Base-by-base conservation (phyloP, 1,284 basidiomycete genomes). In the Leccinum angustisporum region DNA sequence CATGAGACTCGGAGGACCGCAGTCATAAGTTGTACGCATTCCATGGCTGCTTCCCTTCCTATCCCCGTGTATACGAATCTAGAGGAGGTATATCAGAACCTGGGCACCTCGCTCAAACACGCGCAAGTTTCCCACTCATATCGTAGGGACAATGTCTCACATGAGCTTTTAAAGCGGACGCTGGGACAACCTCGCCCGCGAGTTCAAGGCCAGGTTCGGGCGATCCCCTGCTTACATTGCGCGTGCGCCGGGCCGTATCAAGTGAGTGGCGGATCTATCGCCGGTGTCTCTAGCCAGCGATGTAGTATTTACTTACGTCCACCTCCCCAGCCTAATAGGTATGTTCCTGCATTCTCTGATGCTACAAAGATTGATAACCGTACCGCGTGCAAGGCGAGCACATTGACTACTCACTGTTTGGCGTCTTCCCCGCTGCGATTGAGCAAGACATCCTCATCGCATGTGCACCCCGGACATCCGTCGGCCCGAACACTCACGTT, bases 401-500 rank as follows among this genome's bases (percentile, higher is more conserved):
- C 73, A 91, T 95, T 72, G 94, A 95, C 77, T 95, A 95, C 71
- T 83, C 85, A 2, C 78, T 91, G 34, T 91, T 92, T 67, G 87
- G 88, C 3, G 92, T 93, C 13, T 81, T 95, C 34, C 94, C 94
- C 8, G 84, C 90, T 13, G 94, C 94, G 1, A 85, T 95, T 56
- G 93, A 95, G 67, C 85, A 86, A 61, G 94, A 95, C 75, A 90
- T 95, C 65, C 79, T 95, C 50, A 89, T 95, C 66, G 93, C 94
- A 0, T 88, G 90, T 70, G 85, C 82, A n/a, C 81, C 85, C 18
- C 80, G 82, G 61, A 66, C 68, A n/a, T 57, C 69, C 30, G 72
- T 64, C 38, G 50, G 56, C 10, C 67, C 27, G 11, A 14, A 56
- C 1, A 34, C 75, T 16, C 70, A 75, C 67, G 70, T 67, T 25